A percentile compares a stretch with the other conserved stretches of the same genome.
Conservation (phyloP, 352 stramenopile species). For the Peronospora farinosa region DNA sequence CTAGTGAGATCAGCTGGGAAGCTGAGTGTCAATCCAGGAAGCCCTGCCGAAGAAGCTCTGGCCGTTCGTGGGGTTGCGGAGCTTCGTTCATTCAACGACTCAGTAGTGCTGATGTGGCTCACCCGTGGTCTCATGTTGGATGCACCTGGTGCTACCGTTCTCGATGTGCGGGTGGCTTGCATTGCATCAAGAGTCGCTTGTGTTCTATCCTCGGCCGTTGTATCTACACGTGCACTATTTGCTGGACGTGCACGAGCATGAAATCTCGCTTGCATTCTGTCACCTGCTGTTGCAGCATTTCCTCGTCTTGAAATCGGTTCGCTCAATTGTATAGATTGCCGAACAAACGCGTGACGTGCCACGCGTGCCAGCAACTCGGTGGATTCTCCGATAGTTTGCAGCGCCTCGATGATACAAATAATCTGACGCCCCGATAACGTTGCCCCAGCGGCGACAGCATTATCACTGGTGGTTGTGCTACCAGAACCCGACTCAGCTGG, state of each 20-base stretch:
- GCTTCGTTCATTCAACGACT: constrained; percentile 6
- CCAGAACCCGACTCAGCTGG: constrained; percentile 1
- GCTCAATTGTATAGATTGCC: constrained; percentile 28
- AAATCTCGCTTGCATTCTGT: constrained; percentile 8
- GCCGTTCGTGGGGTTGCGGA: not conserved
- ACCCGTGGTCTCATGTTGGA: constrained; percentile 12
- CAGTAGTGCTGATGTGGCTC: constrained; percentile 15
- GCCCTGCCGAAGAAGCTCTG: not conserved
- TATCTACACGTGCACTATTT: not conserved
- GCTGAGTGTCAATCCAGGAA: constrained; percentile 10
- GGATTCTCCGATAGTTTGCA: constrained; percentile 51
- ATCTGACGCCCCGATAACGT: constrained; percentile 20
- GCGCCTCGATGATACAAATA: constrained; percentile 43
- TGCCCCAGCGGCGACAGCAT: not conserved
- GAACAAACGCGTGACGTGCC: constrained; percentile 45
- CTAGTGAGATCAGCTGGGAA: constrained; percentile 22
- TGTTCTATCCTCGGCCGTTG: constrained; percentile 3
- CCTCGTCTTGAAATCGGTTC: constrained; percentile 18
- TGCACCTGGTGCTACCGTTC: constrained; percentile 8
- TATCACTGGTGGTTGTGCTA: constrained; percentile 1
- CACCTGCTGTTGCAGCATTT: constrained; percentile 1
- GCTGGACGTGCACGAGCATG: not conserved
- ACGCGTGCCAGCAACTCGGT: constrained; percentile 43
- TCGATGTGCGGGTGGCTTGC: constrained; percentile 7
- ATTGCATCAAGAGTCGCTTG: constrained; percentile 10